Conservation (phyloP, 2,329 filamentous ascomycete genomes). For the Colletotrichum theobromicola region DNA sequence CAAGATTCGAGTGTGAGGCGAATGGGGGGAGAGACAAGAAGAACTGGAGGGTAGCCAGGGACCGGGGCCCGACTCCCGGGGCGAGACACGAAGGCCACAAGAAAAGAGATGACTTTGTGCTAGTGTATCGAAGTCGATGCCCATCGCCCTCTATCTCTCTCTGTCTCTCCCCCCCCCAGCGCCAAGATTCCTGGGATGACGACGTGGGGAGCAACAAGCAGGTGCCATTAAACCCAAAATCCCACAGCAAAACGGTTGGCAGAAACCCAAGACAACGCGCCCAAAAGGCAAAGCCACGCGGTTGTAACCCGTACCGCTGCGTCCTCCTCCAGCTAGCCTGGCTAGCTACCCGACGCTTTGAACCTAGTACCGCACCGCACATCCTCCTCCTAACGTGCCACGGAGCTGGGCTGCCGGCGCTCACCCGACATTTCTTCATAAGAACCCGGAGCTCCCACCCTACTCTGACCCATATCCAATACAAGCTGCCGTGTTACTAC, state of each 20-base stretch:
- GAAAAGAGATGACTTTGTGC: slow-evolving; percentile 12
- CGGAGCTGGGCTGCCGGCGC: not conserved
- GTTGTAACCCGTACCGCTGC: not conserved
- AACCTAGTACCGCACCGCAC: slow-evolving; percentile 5
- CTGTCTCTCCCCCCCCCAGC: not conserved
- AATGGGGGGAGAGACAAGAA: not conserved
- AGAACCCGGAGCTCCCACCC: slow-evolving; percentile 14
- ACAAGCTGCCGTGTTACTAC: not conserved
- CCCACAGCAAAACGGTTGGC: slow-evolving; percentile 9
- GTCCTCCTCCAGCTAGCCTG: not conserved
- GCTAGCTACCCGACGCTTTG: slow-evolving; percentile 10
- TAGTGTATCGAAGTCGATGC: slow-evolving; percentile 6
- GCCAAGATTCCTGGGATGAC: slow-evolving; percentile 9
- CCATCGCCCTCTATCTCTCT: not conserved
- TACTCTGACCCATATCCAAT: no score
- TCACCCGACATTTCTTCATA: slow-evolving; percentile 5
- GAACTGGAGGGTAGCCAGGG: not conserved
- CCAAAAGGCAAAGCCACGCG: not conserved
- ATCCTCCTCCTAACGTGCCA: not conserved
- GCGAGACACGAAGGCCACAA: not conserved
- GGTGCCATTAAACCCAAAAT: slow-evolving; percentile 6
- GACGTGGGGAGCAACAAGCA: slow-evolving; percentile 1
- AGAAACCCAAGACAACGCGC: not conserved
- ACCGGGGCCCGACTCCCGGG: not conserved
- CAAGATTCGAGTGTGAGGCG: not conserved